phyloP scores from a whole-genome alignment of 2,329 filamentous ascomycete species.

The Amylocarpus encephaloides region DNA sequence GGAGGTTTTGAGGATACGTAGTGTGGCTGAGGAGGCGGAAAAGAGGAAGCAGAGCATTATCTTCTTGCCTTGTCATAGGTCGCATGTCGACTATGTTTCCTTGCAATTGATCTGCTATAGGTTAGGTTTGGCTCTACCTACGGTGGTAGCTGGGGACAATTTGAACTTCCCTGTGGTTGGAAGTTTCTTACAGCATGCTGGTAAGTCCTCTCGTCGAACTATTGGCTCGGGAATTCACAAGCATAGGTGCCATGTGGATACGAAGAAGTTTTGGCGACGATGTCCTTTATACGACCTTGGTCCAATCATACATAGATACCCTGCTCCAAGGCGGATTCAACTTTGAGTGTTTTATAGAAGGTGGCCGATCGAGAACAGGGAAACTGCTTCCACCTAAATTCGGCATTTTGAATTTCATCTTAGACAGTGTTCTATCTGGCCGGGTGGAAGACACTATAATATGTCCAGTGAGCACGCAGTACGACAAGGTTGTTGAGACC shows the following conservation, averaged over 20 bases:
- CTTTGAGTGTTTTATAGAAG: conserved; percentile 96
- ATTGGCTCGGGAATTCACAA: not conserved
- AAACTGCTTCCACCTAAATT: conserved; percentile 94
- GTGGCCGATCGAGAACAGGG: conserved; percentile 83
- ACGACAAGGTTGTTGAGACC: conserved; percentile 98
- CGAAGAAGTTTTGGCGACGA: conserved; percentile 88
- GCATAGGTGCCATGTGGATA: conserved; percentile 82
- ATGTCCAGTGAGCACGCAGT: conserved; percentile 93
- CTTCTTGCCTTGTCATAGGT: conserved; percentile 89
- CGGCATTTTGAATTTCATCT: conserved; percentile 83
- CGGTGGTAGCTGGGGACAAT: conserved; percentile 93
- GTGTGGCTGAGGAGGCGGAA: conserved; percentile 75
- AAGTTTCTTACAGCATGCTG: conserved; percentile 87
- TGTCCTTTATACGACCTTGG: conserved; percentile 81
- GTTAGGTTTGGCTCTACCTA: conserved; percentile 78
- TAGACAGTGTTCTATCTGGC: conserved; percentile 84
- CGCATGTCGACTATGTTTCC: conserved; percentile 93
- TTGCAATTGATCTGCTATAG: conserved; percentile 94
- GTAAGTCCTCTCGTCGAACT: conserved; percentile 30
- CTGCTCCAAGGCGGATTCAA: conserved; percentile 87
- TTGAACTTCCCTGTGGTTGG: conserved; percentile 90
- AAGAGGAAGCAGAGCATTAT: conserved; percentile 91
- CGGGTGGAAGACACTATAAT: conserved; percentile 87
- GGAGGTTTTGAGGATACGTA: conserved; percentile 76
- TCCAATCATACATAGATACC: conserved; percentile 93